Evolutionary conservation across 805 yeast genomes (phyloP).

Genomic region (Starmerella geochares): DNA sequence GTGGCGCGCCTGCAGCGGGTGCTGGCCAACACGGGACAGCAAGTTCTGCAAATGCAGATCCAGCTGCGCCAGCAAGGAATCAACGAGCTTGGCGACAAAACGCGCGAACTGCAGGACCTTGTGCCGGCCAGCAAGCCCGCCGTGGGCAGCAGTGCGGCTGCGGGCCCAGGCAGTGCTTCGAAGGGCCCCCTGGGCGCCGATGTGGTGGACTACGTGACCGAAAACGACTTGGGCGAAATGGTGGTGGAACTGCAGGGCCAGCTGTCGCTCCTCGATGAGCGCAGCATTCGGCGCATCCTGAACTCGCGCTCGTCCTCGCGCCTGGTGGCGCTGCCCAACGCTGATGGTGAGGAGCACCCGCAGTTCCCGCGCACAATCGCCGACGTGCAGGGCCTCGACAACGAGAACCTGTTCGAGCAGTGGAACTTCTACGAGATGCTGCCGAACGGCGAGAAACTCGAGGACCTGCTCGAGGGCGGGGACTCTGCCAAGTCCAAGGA

Average conservation of each 20-base stretch:
- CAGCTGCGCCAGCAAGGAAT: conserved; percentile 37
- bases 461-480: conserved; percentile 17
- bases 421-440: conserved; percentile 23
- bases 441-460: conserved; percentile 18
- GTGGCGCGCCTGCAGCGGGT: conserved; percentile 57
- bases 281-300: conserved; percentile 59
- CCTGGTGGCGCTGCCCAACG: conserved; percentile 22
- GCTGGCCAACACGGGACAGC: conserved; percentile 70
- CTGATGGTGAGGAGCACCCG: conserved; percentile 21
- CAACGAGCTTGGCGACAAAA: conserved; percentile 21
- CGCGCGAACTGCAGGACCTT: conserved; percentile 25
- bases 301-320: conserved; percentile 42
- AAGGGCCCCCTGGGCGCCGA: neutral
- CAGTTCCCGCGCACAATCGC: conserved; percentile 19
- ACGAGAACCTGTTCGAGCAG: conserved; percentile 19
- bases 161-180: conserved; percentile 6
- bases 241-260: conserved; percentile 88
- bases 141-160: neutral
- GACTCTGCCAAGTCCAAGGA: conserved; percentile 10
- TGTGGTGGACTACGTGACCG: conserved; percentile 40
- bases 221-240: conserved; percentile 74
- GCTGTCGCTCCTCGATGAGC: conserved; percentile 61
- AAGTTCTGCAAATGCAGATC: conserved; percentile 60
- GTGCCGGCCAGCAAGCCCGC: conserved; percentile 15
- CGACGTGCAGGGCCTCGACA: conserved; percentile 13